phyloP scores from a whole-genome alignment of 352 stramenopile genomes.

The Globisporangium cederbergense region DNA sequence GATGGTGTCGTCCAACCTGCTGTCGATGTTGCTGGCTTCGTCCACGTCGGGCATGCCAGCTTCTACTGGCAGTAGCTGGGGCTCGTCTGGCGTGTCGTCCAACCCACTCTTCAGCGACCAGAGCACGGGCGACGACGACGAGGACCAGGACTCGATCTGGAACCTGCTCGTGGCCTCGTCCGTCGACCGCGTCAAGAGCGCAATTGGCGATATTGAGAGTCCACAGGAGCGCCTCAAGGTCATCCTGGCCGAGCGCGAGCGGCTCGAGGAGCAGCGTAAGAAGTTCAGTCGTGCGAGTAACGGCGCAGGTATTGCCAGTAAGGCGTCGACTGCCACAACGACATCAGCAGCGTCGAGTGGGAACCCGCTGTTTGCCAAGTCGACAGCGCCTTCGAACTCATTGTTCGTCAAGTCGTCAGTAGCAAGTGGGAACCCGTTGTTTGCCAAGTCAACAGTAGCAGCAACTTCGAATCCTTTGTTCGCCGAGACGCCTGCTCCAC shows the following conservation, averaged over 20 bases:
- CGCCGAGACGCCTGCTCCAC: not conserved
- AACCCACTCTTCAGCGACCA: conserved; percentile 60
- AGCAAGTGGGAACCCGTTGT: conserved; percentile 4
- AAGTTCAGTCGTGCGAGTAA: conserved; percentile 33
- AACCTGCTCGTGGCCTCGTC: conserved; percentile 66
- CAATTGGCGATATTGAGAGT: conserved; percentile 36
- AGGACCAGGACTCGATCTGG: conserved; percentile 66
- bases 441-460: not conserved
- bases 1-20: conserved; percentile 34
- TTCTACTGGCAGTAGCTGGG: not conserved
- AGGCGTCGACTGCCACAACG: not conserved
- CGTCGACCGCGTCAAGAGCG: conserved; percentile 56
- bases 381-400: not conserved
- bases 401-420: too few species aligned
- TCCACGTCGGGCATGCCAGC: conserved; percentile 35
- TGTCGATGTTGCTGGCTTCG: conserved; percentile 50
- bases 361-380: conserved; percentile 11
- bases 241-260: conserved; percentile 63
- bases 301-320: conserved; percentile 11
- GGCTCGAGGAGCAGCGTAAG: conserved; percentile 54
- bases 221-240: conserved; percentile 52
- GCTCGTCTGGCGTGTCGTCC: conserved; percentile 10
- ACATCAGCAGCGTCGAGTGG: not conserved
- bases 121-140: conserved; percentile 37
- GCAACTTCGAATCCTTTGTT: conserved; percentile 5